Base-by-base conservation (phyloP, 2,329 filamentous ascomycete species). In the Xylariaceae sp. region DNA sequence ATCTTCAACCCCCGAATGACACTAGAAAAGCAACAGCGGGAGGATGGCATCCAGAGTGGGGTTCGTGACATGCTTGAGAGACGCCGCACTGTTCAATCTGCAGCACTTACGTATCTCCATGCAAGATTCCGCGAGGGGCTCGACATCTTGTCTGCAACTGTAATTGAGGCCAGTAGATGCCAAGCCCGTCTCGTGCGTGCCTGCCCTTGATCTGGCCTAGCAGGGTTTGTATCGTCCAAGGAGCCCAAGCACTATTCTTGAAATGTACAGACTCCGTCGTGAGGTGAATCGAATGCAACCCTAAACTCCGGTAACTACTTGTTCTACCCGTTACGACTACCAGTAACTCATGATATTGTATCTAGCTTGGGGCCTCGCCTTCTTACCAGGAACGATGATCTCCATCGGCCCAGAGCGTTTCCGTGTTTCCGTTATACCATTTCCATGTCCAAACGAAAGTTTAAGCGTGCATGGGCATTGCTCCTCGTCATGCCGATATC, bases 81-180 rank as follows among this genome's bases (percentile, higher is more conserved):
- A 46, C 44, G 51, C 49, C 51, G 48, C 46, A 54, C 44, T 46
- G 49, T 49, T 40, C 43, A 37, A 44, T 49, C 42, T 57, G 55
- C 53, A 55, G 49, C 43, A 54, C 49, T 52, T 54, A 52, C 51
- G 51, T 57, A 59, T 54, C 52, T 50, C 49, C 52, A 62, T 62
- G 59, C 55, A 54, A 57, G 59, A 60, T 61, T 57, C 57, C 56
- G 57, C 52, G 52, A 50, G 43, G 47, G 48, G 47, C 53, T 57
- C 46, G 51, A 40, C 50, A 47, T 50, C 44, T 43, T 39, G 38
- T 36, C 42, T 43, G 41, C 40, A 53, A 49, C 44, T 48, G 47
- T 44, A 52, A 45, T 52, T 44, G 45, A 51, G 43, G 54, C 46
- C 39, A 49, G 50, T 31, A 46, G 39, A 43, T 40, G 57, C 56